Evolutionary conservation across 1,284 basidiomycete genomes (phyloP), one percentile per base, ranked within the genome.

Genomic region (Pseudozyma pruni): DNA sequence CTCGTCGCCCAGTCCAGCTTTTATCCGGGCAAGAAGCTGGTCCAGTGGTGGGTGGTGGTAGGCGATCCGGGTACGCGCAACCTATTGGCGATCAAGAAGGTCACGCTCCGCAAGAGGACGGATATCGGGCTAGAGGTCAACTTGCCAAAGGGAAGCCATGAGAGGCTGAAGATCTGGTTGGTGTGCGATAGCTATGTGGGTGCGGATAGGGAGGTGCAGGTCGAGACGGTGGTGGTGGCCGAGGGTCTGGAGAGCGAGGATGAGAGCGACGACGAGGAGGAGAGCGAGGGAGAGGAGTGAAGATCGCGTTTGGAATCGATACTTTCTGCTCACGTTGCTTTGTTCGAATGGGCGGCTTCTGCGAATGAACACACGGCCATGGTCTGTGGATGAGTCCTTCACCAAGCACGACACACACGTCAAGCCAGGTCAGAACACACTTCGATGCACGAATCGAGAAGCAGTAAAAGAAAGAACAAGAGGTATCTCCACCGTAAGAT

Each of bases 11-110:
- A 96, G 22, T 93, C 93, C 1, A 92, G 94, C 0, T 93, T 91
- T 85, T 99, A 92, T 85, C 94, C 95, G 0, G 85, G 85, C 54
- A 90, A 90, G 82, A 98, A 98, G 86, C 88, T 94, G 83, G 89
- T 91, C 54, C 93, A 94, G 78, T 98, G 94, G 94, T 98, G 94
- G 94, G 86, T 98, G 27, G 93, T 98, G 34, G 87, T 98, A 6
- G 94, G 94, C 27, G 92, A 96, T 71, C 81, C 88, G 84, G 56
- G 86, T 83, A 78, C 89, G 85, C 72, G 87, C 87, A 61, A 90
- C 74, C 85, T 98, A 38, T 88, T 94, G 29, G 91, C 92, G 47
- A 97, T 99, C 87, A 97, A 98, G 85, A 91, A 91, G 59, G 91
- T 98, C 20, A 97, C 95, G 2, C 89, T 98, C 68, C 89, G 87